Conservation (phyloP, 495 filamentous ascomycete species). For the Cladorrhinum samala region DNA sequence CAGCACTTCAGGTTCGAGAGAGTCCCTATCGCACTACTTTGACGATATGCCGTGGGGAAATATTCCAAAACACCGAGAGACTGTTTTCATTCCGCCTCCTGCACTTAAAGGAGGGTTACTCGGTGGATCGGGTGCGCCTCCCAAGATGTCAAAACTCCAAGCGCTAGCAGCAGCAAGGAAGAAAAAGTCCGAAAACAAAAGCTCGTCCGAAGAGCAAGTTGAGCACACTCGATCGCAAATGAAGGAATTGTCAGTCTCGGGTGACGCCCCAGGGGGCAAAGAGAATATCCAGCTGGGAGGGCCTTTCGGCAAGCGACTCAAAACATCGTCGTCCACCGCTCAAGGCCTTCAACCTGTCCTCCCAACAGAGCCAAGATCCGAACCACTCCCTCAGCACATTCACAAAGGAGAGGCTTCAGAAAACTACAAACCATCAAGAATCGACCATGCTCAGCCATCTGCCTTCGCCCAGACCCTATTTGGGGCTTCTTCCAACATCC, state of each 20-base stretch:
- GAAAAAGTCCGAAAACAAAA: slow-evolving; percentile 73
- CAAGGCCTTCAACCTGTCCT: slow-evolving; percentile 16
- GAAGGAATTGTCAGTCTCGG: slow-evolving; percentile 20
- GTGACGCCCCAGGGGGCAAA: slow-evolving; percentile 8
- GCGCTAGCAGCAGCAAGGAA: slow-evolving; percentile 79
- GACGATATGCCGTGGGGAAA: slow-evolving; percentile 81
- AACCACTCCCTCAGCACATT: neutral
- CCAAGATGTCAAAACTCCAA: slow-evolving; percentile 87
- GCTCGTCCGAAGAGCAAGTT: slow-evolving; percentile 25
- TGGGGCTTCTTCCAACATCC: slow-evolving; percentile 22
- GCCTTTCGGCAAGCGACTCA: slow-evolving; percentile 26
- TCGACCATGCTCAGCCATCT: slow-evolving; percentile 43
- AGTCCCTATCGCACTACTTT: slow-evolving; percentile 52
- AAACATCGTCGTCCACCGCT: slow-evolving; percentile 20
- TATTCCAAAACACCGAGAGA: slow-evolving; percentile 61
- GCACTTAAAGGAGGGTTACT: slow-evolving; percentile 60
- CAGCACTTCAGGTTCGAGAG: too few relatives aligned
- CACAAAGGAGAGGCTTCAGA: neutral
- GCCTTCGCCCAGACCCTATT: slow-evolving; percentile 65
- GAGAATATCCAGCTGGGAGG: slow-evolving; percentile 19
- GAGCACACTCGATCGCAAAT: slow-evolving; percentile 26
- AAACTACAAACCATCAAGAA: neutral
- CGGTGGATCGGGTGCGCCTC: slow-evolving; percentile 59
- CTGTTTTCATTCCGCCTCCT: slow-evolving; percentile 59
- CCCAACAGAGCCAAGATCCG: slow-evolving; percentile 9